Evolutionary conservation across 164 flowering plant genomes (phyloP).

Genomic region (Umbilicus rupestris): DNA sequence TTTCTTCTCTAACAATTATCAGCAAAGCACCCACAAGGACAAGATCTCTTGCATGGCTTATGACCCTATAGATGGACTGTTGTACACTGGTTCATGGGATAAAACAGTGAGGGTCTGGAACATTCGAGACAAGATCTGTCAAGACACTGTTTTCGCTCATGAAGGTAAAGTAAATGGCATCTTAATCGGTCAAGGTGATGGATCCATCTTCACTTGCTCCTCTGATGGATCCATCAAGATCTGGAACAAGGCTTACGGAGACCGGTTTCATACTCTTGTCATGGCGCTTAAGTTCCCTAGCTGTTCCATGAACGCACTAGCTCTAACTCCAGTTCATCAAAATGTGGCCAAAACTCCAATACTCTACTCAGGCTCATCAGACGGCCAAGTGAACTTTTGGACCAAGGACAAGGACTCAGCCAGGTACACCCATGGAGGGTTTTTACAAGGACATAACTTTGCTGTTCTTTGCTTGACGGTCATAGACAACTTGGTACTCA

Average conservation of each 20-base stretch:
- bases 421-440: constrained; percentile 27
- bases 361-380: constrained; percentile 39
- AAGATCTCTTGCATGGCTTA: constrained; percentile 42
- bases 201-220: constrained; percentile 39
- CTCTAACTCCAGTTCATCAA: constrained; percentile 14
- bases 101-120: constrained; percentile 32
- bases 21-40: constrained; percentile 22
- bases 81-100: constrained; percentile 43
- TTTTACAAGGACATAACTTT: constrained; percentile 27
- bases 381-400: constrained; percentile 35
- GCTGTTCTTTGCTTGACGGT: constrained; percentile 24
- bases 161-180: constrained; percentile 27
- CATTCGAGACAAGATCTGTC: constrained; percentile 20
- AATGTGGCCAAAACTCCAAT: constrained; percentile 6
- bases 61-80: constrained; percentile 26
- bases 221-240: constrained; percentile 40
- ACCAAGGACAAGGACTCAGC: constrained; percentile 24
- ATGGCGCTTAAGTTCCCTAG: constrained; percentile 34
- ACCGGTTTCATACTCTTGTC: constrained; percentile 36
- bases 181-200: constrained; percentile 37
- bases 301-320: constrained; percentile 36
- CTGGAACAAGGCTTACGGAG: constrained; percentile 39
- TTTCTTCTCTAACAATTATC: not conserved
- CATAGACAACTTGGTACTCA: constrained; percentile 19
- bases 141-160: constrained; percentile 34